These are phyloP conservation scores for Gossypium ekmanianum DNA, from an alignment of 345 rosid species.

Conservation along the genomic window DNA sequence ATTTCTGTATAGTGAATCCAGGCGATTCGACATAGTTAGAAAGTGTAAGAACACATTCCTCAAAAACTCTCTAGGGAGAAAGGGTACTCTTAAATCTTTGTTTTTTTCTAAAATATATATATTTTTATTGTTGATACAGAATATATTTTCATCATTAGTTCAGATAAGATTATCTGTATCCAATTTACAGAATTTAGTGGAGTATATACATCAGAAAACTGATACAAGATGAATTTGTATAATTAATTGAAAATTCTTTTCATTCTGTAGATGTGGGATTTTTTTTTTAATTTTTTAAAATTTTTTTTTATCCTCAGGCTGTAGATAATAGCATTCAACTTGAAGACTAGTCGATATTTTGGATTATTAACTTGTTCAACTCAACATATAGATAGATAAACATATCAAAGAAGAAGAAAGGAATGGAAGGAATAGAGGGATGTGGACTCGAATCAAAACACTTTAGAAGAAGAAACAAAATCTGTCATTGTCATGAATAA, in stretches of 20 bases:
- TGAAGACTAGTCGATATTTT: not conserved
- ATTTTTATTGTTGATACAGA: not conserved
- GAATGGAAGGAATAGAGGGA: not conserved
- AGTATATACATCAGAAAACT: too few relatives aligned
- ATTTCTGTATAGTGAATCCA: conserved; percentile 8
- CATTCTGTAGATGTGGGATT: too few relatives aligned
- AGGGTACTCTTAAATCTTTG: not conserved
- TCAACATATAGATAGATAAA: not conserved
- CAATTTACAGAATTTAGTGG: too few relatives aligned
- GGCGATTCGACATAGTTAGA: not conserved
- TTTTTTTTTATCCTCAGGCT: too few relatives aligned
- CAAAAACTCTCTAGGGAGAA: not conserved
- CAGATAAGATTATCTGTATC: too few relatives aligned
- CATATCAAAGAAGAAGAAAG: not conserved
- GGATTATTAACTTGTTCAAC: not conserved
- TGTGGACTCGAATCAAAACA: not conserved
- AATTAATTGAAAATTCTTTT: too few relatives aligned
- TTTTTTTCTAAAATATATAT: not conserved
- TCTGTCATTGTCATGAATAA: conserved; percentile 14
- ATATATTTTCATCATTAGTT: not conserved
- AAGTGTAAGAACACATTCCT: not conserved
- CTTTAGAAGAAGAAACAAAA: not conserved
- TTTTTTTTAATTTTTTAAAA: too few relatives aligned
- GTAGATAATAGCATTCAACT: too few relatives aligned
- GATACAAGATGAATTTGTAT: too few relatives aligned